These are phyloP conservation scores for Phytophthora pseudosyringae DNA, from an alignment of 352 stramenopile genomes.

Conservation along the genomic window DNA sequence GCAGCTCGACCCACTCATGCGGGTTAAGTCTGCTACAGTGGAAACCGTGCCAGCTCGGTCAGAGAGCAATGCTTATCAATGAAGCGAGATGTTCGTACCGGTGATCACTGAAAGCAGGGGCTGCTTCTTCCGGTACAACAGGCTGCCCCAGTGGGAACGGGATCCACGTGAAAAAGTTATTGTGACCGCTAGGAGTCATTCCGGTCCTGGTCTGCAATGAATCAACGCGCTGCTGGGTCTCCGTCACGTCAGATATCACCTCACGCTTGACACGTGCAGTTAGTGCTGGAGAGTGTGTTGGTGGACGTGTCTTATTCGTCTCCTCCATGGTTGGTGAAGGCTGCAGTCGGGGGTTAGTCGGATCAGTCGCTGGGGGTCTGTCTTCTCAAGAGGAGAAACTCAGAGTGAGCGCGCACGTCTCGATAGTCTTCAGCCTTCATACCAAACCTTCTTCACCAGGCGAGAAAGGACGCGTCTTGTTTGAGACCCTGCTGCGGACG, in stretches of 20 bases:
- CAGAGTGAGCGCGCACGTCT: constrained; percentile 34
- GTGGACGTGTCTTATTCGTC: not conserved
- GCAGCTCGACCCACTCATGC: constrained; percentile 66
- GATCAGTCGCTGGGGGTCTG: constrained; percentile 13
- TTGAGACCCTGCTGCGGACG: not conserved
- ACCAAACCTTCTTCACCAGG: constrained; percentile 31
- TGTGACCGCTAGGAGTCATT: constrained; percentile 36
- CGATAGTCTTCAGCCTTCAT: constrained; percentile 8
- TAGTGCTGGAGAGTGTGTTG: not conserved
- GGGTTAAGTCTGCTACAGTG: constrained; percentile 29
- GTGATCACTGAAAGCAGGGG: constrained; percentile 19
- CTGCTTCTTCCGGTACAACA: constrained; percentile 21
- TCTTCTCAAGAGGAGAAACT: constrained; percentile 32
- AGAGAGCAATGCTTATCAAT: not conserved
- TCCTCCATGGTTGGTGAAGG: constrained; percentile 21
- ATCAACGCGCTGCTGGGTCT: constrained; percentile 16
- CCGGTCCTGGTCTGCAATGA: constrained; percentile 24
- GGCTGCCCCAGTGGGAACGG: constrained; percentile 21
- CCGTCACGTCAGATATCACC: constrained; percentile 7
- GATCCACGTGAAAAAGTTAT: constrained; percentile 23
- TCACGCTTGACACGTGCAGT: constrained; percentile 14
- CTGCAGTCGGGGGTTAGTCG: not conserved
- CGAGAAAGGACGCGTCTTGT: constrained; percentile 36
- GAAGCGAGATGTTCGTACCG: constrained; percentile 17
- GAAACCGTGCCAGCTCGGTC: not conserved